phyloP scores from a whole-genome alignment of 2,329 filamentous ascomycete species.

The Harringtonia aguacate region DNA sequence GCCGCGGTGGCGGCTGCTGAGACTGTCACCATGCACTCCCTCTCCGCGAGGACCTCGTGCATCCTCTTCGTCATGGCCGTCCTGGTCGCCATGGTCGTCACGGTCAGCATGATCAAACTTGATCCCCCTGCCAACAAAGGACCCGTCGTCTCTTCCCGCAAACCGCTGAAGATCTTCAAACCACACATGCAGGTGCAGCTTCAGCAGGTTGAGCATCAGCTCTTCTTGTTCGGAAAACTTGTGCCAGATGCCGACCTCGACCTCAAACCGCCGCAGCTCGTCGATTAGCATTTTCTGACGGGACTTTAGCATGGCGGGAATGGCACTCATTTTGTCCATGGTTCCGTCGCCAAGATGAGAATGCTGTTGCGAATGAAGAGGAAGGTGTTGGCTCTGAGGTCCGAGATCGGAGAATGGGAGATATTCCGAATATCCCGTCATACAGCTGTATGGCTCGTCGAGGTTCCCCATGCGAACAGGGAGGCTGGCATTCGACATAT shows the following conservation, averaged over 20 bases:
- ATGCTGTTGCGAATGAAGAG: slow-evolving; percentile 21
- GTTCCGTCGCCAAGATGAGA: not conserved
- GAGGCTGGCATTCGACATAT: too few species aligned
- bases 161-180: slow-evolving; percentile 56
- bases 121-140: slow-evolving; percentile 20
- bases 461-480: not conserved
- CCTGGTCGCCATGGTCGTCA: too few species aligned
- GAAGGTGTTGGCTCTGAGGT: not conserved
- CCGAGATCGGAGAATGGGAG: not conserved
- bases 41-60: too few species aligned
- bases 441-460: not conserved
- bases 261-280: slow-evolving; percentile 38
- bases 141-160: slow-evolving; percentile 43
- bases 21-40: not conserved
- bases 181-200: slow-evolving; percentile 54
- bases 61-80: too few species aligned
- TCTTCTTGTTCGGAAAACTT: slow-evolving; percentile 33
- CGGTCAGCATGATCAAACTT: not conserved
- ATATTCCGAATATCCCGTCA: not conserved
- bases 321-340: not conserved
- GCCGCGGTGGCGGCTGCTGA: not conserved
- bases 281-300: slow-evolving; percentile 53
- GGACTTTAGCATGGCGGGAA: slow-evolving; percentile 33
- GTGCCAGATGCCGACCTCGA: slow-evolving; percentile 29
- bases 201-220: slow-evolving; percentile 38